These are phyloP conservation scores for Jamesozyma spencerorum DNA, from an alignment of 805 yeast species.

Conservation along the genomic window DNA sequence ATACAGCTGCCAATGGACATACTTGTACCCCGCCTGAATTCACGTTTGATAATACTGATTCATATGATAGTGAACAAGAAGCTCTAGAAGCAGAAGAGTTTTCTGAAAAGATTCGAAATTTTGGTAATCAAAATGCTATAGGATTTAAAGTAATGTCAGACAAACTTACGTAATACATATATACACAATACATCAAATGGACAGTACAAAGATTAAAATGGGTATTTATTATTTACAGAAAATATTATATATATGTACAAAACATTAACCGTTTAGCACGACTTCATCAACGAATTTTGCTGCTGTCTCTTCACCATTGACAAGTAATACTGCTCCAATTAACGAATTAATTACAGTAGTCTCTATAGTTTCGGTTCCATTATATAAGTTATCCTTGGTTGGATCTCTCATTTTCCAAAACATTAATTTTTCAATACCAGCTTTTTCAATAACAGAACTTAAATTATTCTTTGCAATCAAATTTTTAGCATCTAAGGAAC, in stretches of 20 bases:
- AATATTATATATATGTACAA: neutral
- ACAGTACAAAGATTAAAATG: too few species aligned
- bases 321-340: constrained; percentile 57
- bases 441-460: constrained; percentile 43
- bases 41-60: too few species aligned
- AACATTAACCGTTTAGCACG: constrained; percentile 30
- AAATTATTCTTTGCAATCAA: constrained; percentile 42
- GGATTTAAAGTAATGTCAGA: constrained; percentile 10
- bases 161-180: neutral
- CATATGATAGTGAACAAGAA: too few species aligned
- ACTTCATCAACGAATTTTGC: constrained; percentile 48
- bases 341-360: constrained; percentile 51
- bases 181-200: neutral
- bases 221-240: neutral
- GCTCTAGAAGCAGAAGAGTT: constrained; percentile 4
- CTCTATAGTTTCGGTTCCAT: constrained; percentile 49
- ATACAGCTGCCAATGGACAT: too few species aligned
- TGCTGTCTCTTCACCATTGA: constrained; percentile 52
- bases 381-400: constrained; percentile 30
- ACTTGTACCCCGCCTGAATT: too few species aligned
- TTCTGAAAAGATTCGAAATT: constrained; percentile 14
- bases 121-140: constrained; percentile 13
- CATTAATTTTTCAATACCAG: constrained; percentile 42
- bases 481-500: constrained; percentile 44
- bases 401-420: constrained; percentile 60